Evolutionary conservation across 129 eudicot genomes (phyloP).

Genomic region (Deinandra increscens): DNA sequence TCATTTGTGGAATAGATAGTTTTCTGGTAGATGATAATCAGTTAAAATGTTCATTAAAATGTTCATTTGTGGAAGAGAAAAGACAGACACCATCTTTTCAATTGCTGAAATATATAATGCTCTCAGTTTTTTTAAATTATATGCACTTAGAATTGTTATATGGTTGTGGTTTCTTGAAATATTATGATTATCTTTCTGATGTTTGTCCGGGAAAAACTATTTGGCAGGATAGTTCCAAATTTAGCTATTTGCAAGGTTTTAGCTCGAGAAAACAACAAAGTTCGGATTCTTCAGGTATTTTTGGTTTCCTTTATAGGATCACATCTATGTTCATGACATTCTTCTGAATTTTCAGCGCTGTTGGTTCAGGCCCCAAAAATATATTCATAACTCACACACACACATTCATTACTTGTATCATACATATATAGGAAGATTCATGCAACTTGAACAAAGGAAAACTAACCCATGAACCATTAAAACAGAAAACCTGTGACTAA

Average conservation of each 20-base stretch:
- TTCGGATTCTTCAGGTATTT: slow-evolving; percentile 89
- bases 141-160: slow-evolving; percentile 9
- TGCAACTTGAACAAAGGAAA: no score
- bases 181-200: slow-evolving; percentile 25
- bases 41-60: no score
- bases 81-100: slow-evolving; percentile 7
- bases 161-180: background rate
- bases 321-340: background rate
- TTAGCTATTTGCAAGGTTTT: slow-evolving; percentile 90
- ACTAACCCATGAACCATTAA: no score
- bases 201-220: slow-evolving; percentile 1
- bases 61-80: slow-evolving; percentile 18
- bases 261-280: slow-evolving; percentile 91
- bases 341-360: background rate
- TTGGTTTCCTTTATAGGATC: slow-evolving; percentile 22
- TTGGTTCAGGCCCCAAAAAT: no score
- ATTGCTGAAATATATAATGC: slow-evolving; percentile 22
- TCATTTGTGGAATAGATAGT: slow-evolving; percentile 9
- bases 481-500: background rate
- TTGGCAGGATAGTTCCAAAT: slow-evolving; percentile 93
- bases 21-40: background rate
- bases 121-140: slow-evolving; percentile 10
- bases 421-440: no score
- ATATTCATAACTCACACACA: no score
- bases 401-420: no score